These are phyloP conservation scores for Saccharomycopsis sp. DNA, from an alignment of 805 yeast species.

Conservation along the genomic window DNA sequence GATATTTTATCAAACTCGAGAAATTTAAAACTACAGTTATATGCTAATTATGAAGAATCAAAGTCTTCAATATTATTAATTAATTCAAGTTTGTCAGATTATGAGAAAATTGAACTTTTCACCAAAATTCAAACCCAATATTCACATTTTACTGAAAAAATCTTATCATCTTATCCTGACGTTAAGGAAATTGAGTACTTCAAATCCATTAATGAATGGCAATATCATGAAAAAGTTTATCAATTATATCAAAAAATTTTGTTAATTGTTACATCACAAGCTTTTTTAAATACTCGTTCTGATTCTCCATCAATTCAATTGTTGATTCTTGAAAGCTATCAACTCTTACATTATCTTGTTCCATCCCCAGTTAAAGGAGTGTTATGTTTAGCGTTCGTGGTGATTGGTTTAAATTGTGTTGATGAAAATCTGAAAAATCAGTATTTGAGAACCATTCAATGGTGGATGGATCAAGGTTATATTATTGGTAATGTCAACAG, in stretches of 20 bases:
- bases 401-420: conserved; percentile 10
- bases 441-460: background rate
- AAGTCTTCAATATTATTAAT: no score
- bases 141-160: background rate
- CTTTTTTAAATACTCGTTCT: background rate
- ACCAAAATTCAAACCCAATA: background rate
- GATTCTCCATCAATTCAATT: conserved; percentile 5
- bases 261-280: conserved; percentile 1
- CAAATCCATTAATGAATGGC: conserved; percentile 4
- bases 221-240: conserved; percentile 3
- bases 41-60: background rate
- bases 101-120: background rate
- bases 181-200: conserved; percentile 2
- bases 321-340: conserved; percentile 1
- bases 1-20: conserved; percentile 2
- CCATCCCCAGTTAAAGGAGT: conserved; percentile 6
- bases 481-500: conserved; percentile 8
- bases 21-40: background rate
- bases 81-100: background rate
- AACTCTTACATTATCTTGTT: conserved; percentile 3
- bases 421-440: background rate
- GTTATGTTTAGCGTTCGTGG: conserved; percentile 12
- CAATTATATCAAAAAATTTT: conserved; percentile 7
- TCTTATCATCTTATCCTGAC: background rate
- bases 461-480: conserved; percentile 1